These are phyloP conservation scores for Beta corolliflora DNA, from an alignment of 179 eudicot genomes.

Conservation along the genomic window DNA sequence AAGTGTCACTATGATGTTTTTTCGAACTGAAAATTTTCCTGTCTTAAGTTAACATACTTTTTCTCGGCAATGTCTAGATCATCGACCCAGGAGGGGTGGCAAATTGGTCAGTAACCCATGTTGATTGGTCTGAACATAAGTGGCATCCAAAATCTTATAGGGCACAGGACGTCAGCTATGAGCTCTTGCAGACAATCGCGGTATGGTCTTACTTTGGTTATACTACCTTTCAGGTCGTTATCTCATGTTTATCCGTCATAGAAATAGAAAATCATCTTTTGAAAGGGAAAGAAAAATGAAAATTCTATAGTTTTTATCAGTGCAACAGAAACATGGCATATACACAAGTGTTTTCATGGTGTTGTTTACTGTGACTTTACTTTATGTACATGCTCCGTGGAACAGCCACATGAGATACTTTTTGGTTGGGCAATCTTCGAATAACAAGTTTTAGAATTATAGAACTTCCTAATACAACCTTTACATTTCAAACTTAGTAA, in stretches of 20 bases:
- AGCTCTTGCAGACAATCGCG: constrained; percentile 68
- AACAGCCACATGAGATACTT: neutral
- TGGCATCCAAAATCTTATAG: constrained; percentile 97
- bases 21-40: neutral
- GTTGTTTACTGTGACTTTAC: neutral
- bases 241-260: neutral
- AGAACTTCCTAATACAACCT: neutral
- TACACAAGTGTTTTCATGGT: neutral
- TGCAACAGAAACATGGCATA: neutral
- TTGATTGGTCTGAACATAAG: constrained; percentile 98
- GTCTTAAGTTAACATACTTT: neutral
- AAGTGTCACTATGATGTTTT: constrained; percentile 12
- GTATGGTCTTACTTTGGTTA: constrained; percentile 44
- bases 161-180: constrained; percentile 58
- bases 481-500: neutral
- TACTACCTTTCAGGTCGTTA: neutral
- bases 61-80: constrained; percentile 51
- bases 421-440: neutral
- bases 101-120: constrained; percentile 97
- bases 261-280: neutral
- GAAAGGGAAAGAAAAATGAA: neutral
- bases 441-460: neutral
- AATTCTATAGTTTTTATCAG: neutral
- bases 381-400: neutral
- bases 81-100: constrained; percentile 87